Percentiles rank a stretch among this genome's conserved stretches.
These are phyloP conservation scores for Tylopilus intermedius DNA, from an alignment of 768 basidiomycete species.

Conservation along the genomic window DNA sequence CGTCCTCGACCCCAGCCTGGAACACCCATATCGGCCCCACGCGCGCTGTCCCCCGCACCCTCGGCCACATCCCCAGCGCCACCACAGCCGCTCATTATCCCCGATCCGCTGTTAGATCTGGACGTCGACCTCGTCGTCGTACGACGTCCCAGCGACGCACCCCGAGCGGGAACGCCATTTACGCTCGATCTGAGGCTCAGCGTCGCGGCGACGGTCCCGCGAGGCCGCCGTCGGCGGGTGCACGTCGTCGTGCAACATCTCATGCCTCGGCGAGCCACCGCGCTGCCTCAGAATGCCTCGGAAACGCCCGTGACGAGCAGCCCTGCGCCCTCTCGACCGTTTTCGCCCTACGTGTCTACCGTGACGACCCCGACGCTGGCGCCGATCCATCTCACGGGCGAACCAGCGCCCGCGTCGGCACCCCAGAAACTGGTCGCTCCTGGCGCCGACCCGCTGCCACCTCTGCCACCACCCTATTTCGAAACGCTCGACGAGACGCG, in stretches of 20 bases:
- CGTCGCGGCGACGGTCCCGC: conserved; percentile 42
- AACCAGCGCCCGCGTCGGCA: conserved; percentile 13
- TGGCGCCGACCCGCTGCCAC: conserved; percentile 8
- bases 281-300: conserved; percentile 7
- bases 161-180: conserved; percentile 58
- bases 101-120: conserved; percentile 35
- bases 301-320: conserved; percentile 5
- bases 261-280: conserved; percentile 35
- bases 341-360: conserved; percentile 8
- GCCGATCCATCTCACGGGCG: background rate
- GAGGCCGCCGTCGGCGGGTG: conserved; percentile 34
- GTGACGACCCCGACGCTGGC: conserved; percentile 7
- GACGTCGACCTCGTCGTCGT: conserved; percentile 56
- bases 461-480: conserved; percentile 47
- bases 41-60: conserved; percentile 32
- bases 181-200: conserved; percentile 49
- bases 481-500: conserved; percentile 36
- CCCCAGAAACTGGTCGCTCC: conserved; percentile 10
- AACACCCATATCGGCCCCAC: conserved; percentile 21
- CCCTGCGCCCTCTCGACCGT: conserved; percentile 2
- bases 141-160: conserved; percentile 39
- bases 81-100: conserved; percentile 19
- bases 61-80: conserved; percentile 18
- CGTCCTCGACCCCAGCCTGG: conserved; percentile 29
- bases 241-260: conserved; percentile 67